Evolutionary conservation across 176 grass and related monocot species (phyloP), one percentile per base, ranked within the genome.

Genomic region (Metroxylon sagu): DNA sequence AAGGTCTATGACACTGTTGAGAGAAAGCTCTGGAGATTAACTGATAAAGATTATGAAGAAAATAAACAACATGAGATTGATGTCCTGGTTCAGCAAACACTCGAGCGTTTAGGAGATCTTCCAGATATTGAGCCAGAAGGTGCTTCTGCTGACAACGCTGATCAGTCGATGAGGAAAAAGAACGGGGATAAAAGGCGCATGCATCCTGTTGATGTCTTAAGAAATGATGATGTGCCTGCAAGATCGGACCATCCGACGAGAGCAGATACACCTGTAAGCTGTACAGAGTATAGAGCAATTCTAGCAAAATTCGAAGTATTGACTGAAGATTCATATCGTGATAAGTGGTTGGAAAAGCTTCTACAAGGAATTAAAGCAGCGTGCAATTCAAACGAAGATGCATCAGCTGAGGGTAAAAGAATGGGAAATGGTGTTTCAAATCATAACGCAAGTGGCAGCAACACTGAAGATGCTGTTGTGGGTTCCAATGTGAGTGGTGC

Each of bases 31-130:
- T 91, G 87, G 76, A 91, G 88, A 65, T 73, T 91, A 57, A 97
- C 87, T 25, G 93, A 97, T 64, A 86, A 90, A 25, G 87, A 97
- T 26, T 97, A 97, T 35, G 93, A 97, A 29, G 87, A 91, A 49
- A 79, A 55, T 69, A 88, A 85, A 48, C 84, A 88, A 75, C 75
- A 88, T 64, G 92, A 85, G 71, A 82, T 97, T 57, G 80, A 97
- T 51, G 77, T 77, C 19, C 93, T 97, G 31, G 85, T 97, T 59
- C 83, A 77, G 62, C 88, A 90, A 76, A 97, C 93, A 56, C 70
- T 61, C 52, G 57, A 85, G 25, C 84, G 62, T 67, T 73, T 97
- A 43, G 93, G 93, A 16, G 73, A 91, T 31, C 75, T 91, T 71
- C 65, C 73, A 66, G 93, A 91, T 28, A 49, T 80, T 68, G 84